A percentile compares a stretch with the other conserved stretches of the same genome.
Conservation (phyloP, 2,329 filamentous ascomycete genomes). For the Diaporthe citrichinensis region DNA sequence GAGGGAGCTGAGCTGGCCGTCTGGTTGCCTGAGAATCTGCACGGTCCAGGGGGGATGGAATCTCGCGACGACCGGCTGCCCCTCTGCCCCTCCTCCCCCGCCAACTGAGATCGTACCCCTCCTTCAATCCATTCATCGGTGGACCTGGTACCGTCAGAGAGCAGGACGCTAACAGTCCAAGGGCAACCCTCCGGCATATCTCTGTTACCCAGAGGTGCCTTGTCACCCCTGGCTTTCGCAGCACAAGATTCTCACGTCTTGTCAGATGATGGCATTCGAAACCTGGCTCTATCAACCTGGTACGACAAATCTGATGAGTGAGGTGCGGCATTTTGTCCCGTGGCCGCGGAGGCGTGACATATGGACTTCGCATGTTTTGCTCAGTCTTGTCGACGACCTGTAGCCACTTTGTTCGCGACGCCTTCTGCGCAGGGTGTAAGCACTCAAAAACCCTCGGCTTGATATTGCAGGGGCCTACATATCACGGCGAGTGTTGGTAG, state of each 20-base stretch:
- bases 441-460: slow-evolving; percentile 23
- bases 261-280: slow-evolving; percentile 28
- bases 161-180: background rate
- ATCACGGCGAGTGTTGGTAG: slow-evolving; percentile 1
- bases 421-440: slow-evolving; percentile 2
- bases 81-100: slow-evolving; percentile 24
- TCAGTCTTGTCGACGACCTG: background rate
- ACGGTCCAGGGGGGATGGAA: slow-evolving; percentile 20
- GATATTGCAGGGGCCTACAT: slow-evolving; percentile 16
- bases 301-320: background rate
- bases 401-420: slow-evolving; percentile 1
- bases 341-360: background rate
- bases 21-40: slow-evolving; percentile 30
- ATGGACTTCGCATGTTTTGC: background rate
- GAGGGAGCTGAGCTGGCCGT: slow-evolving; percentile 10
- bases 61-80: background rate
- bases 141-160: background rate
- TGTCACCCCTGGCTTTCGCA: background rate
- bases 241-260: slow-evolving; percentile 14
- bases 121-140: slow-evolving; percentile 20
- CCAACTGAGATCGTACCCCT: slow-evolving; percentile 25
- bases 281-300: background rate
- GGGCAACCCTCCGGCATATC: background rate
- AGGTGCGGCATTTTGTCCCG: slow-evolving; percentile 15
- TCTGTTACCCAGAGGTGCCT: background rate